Base-by-base conservation (phyloP, 306 rosid species). In the Begonia masoniana region DNA sequence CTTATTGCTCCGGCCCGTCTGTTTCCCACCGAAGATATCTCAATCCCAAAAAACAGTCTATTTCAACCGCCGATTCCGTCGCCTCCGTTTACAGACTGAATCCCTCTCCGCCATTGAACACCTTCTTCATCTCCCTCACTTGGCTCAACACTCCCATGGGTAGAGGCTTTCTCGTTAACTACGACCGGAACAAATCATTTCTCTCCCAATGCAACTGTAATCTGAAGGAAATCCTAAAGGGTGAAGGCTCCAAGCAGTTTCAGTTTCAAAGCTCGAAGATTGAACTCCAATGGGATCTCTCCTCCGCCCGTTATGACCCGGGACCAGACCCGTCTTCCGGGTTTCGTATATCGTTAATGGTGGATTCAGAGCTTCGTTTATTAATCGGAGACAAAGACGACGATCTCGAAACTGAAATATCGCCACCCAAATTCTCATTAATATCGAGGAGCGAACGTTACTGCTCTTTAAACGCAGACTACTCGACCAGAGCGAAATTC, bases 1-100 rank as follows among this genome's bases (percentile, higher is more conserved):
- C 94, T 7, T 83, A 91, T 47, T 85, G 97, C 45, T 91, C 95
- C 11, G 86, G 80, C 7, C 80, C 92, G 52, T 83, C 39, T 31
- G 8, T 31, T 31, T 31, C 88, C 46, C 74, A 54, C 60, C 71
- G 12, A 14, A 43, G 76, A 48, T 66, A 62, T 71, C 64, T 61
- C 21, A 54, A 31, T 31, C 69, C 65, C 83, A 92, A 59, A 84
- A 31, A 79, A 60, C 31, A 53, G 17, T 50, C 60, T 53, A 45
- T 63, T 64, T 76, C 88, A n/a, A 65, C 42, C 59, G 76, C 66
- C 59, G 68, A 72, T 31, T 72, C 83, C 11, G 71, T 84, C 7
- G 54, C 81, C 9, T 79, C 71, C 54, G 49, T 55, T 16, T 88
- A 88, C 76, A 88, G 46, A 71, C 24, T 81, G 47, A 67, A 67